Evolutionary conservation across 148 eudicot genomes (phyloP).

Genomic region (Arctostaphylos glauca): DNA sequence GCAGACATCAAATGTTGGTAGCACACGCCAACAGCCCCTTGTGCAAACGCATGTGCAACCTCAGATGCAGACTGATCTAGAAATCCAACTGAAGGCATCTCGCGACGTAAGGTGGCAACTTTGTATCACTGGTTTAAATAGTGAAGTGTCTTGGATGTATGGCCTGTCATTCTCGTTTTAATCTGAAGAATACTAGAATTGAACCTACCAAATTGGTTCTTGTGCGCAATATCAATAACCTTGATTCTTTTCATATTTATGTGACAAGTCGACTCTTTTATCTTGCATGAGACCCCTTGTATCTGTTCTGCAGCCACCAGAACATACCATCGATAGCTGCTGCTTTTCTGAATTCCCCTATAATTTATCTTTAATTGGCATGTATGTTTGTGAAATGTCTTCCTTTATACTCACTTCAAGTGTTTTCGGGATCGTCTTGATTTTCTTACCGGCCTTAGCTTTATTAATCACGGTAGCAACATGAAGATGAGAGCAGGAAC

Average conservation of each 20-base stretch:
- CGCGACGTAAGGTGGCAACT: conserved; percentile 91
- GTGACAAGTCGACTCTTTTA: not conserved
- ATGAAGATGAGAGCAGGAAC: not conserved
- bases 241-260: not conserved
- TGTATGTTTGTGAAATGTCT: not conserved
- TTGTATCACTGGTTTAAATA: conserved; percentile 38
- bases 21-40: conserved; percentile 32
- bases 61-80: conserved; percentile 48
- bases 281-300: not conserved
- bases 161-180: conserved; percentile 8
- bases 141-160: conserved; percentile 10
- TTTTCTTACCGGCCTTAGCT: not conserved
- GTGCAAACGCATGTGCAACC: conserved; percentile 36
- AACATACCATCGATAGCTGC: not conserved
- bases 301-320: not conserved
- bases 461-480: not conserved
- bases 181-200: not conserved
- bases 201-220: not conserved
- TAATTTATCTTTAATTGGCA: not conserved
- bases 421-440: not conserved
- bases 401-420: not conserved
- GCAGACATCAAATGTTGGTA: conserved; percentile 27
- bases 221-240: not conserved
- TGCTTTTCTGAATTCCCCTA: not conserved
- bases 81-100: conserved; percentile 91